A percentile compares a stretch with the other conserved stretches of the same genome.
phyloP scores from a whole-genome alignment of 2,329 filamentous ascomycete genomes.

The Ceratocystis colombiana region DNA sequence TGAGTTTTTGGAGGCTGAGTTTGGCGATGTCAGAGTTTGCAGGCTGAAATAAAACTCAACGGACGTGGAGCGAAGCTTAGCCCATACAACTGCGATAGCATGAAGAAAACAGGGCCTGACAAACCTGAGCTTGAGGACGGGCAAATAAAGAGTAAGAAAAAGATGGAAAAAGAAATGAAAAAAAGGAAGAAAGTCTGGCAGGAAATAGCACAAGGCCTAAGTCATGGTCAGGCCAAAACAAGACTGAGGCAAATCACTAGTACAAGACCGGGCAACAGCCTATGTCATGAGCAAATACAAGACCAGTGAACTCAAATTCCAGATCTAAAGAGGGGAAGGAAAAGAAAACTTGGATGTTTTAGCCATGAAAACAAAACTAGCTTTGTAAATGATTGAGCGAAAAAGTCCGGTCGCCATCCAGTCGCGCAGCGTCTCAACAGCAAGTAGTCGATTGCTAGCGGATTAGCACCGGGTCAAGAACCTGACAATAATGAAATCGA shows the following conservation, averaged over 20 bases:
- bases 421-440: not conserved
- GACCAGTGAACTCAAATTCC: not conserved
- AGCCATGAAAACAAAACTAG: not conserved
- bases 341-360: not conserved
- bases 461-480: constrained; percentile 12
- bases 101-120: not conserved
- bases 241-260: constrained; percentile 14
- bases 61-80: not conserved
- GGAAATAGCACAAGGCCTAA: not conserved
- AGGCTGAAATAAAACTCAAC: constrained; percentile 12
- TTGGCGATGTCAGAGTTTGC: not conserved
- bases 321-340: not conserved
- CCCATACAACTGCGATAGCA: not conserved
- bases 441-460: not conserved
- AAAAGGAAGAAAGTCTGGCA: not conserved
- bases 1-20: not conserved
- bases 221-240: not conserved
- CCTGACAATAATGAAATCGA: not conserved
- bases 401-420: not conserved
- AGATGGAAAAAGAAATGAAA: not conserved
- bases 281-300: constrained; percentile 1
- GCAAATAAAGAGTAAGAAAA: not conserved
- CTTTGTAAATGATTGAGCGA: no score
- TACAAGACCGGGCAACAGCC: constrained; percentile 1
- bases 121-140: not conserved